Base-by-base conservation (phyloP, 345 rosid species). In the Trapa incisa region DNA sequence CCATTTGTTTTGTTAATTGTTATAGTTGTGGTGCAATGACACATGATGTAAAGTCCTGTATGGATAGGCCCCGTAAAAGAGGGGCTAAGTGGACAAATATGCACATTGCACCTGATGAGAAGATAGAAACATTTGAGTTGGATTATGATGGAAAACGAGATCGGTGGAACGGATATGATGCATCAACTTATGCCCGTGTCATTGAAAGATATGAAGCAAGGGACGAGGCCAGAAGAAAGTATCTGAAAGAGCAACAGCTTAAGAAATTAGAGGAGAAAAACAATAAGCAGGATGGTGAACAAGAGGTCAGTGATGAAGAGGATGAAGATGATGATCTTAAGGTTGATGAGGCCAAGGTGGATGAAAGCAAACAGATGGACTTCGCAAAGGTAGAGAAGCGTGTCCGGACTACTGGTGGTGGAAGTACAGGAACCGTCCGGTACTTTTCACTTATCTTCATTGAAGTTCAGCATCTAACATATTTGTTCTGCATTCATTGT, bases 351-450 rank as follows among this genome's bases (percentile, higher is more conserved):
- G 97, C 97, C n/a, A 93, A 85, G 76, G 89, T 87, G 16, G 90
- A 85, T 66, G 98, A 93, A 79, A 88, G 96, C 76, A 83, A 86
- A 66, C 98, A 93, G 68, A 93, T 93, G 96, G 98, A 93, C 74
- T 91, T 93, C 69, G 92, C 98, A 11, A 91, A 87, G 79, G 96
- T 93, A 64, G 98, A 93, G 78, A 93, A 91, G 81, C 92, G 97
- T 82, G 99, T 93, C 36, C 83, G 97, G 22, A 91, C 96, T 43
- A 83, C 96, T 0, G 96, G 99, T 64, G 96, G 97, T 77, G 98
- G 98, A 63, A 93, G 96, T 77, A 93, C 96, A 9, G 99, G 97
- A 84, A 93, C 99, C 50, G 99, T 93, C 15, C 85, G 91, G 95
- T 86, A 71, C 33, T 45, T 65, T 54, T 54, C 60, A 54, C 2